Base-by-base conservation (phyloP, 164 flowering plant genomes). In the Pachysandra terminalis region DNA sequence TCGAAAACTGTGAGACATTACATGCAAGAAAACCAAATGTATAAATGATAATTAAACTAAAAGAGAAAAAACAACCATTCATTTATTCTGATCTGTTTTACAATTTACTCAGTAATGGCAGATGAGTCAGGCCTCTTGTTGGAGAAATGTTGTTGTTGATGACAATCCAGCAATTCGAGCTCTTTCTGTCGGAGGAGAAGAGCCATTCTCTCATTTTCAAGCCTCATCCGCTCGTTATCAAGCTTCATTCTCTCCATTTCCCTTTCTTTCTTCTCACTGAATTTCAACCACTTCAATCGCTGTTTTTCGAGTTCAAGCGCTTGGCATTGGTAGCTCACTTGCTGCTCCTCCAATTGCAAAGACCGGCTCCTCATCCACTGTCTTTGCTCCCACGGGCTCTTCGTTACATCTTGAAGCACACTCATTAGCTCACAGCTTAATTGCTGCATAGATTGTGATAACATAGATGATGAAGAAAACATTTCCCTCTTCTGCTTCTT, bases 171-270 rank as follows among this genome's bases (percentile, higher is more conserved):
- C 70, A 89, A 66, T 70, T 92, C 94, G 0, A 92, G 59, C 79
- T 95, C 97, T 68, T 89, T 95, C 68, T 85, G 87, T 8, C 86
- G 75, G 1, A 95, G 65, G 8, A 90, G 67, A 59, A 95, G 83
- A 23, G 84, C 64, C 98, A 95, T 92, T 23, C 93, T 83, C 54
- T 95, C 94, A 61, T 77, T 90, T 66, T 89, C 96, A 0, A 92
- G 86, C 80, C 75, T 80, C 73, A 77, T 71, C 51, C 87, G 48
- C 74, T 95, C 95, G 17, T 92, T 95, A 19, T 78, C 78, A 1
- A 92, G 82, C 85, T 80, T 90, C 57, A 84, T 79, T 59, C 78
- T 84, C 84, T 95, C 98, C 91, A 95, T 85, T 56, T 92, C 96
- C 79, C 98, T 82, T 80, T 95, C 99, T 75, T 95, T 95, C 80